Percentiles rank a stretch among this genome's conserved stretches.
These are phyloP conservation scores for Hirsutella minnesotensis DNA, from an alignment of 2,329 filamentous ascomycete species.

Conservation along the genomic window DNA sequence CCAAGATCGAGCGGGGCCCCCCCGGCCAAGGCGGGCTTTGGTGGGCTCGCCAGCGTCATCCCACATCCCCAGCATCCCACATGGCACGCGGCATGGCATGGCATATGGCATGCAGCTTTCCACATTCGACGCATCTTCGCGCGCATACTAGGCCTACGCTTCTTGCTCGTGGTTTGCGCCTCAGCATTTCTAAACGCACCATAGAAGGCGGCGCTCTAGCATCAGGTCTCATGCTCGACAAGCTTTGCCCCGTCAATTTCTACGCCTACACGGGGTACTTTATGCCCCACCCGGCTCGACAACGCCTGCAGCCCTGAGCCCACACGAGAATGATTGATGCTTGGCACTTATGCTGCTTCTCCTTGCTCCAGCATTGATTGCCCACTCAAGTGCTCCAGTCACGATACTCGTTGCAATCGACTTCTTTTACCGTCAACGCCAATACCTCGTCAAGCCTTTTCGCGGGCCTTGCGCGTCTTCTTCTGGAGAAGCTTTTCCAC, in stretches of 20 bases:
- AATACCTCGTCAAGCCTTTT: background rate
- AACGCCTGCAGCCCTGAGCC: background rate
- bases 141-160: too few relatives aligned
- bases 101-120: background rate
- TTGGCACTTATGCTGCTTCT: too few relatives aligned
- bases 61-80: background rate
- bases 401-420: too few relatives aligned
- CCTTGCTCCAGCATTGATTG: too few relatives aligned
- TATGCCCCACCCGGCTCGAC: background rate
- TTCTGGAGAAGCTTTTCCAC: conserved; percentile 56
- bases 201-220: too few relatives aligned
- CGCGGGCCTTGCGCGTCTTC: conserved; percentile 16
- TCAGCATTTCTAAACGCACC: too few relatives aligned
- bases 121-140: too few relatives aligned
- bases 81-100: background rate
- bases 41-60: background rate
- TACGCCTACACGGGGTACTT: background rate
- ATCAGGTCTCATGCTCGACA: too few relatives aligned
- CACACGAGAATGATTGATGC: background rate
- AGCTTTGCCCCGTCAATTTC: too few relatives aligned
- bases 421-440: too few relatives aligned
- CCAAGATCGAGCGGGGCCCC: background rate
- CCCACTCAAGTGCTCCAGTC: too few relatives aligned
- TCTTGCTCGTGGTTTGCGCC: too few relatives aligned
- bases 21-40: conserved; percentile 1